phyloP scores from a whole-genome alignment of 2,329 filamentous ascomycete species.

The Cryphonectria carpinicola region DNA sequence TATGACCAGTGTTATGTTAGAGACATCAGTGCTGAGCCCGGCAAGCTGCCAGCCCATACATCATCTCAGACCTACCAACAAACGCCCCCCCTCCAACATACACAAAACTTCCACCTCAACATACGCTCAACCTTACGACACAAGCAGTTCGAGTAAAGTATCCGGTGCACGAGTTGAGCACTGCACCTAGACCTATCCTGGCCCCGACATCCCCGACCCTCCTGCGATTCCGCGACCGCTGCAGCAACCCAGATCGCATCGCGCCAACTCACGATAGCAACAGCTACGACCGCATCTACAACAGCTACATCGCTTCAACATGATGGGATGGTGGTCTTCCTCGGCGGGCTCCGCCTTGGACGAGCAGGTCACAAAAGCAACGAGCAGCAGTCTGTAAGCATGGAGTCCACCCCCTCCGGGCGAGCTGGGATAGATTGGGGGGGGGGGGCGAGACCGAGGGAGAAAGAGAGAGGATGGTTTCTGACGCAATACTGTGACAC shows the following conservation, averaged over 20 bases:
- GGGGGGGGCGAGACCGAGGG: background rate
- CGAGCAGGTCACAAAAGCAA: constrained; percentile 95
- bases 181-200: background rate
- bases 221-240: constrained; percentile 1
- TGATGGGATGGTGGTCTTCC: constrained; percentile 97
- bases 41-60: constrained; percentile 4
- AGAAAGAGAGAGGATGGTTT: constrained; percentile 3
- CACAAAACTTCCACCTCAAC: background rate
- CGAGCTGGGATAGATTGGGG: background rate
- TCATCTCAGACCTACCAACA: background rate
- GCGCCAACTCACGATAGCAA: background rate
- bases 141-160: background rate
- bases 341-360: constrained; percentile 89
- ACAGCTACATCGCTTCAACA: constrained; percentile 41
- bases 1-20: constrained; percentile 6
- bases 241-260: constrained; percentile 10
- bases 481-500: constrained; percentile 30
- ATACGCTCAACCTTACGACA: background rate
- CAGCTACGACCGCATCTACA: constrained; percentile 15
- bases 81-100: background rate
- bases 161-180: background rate
- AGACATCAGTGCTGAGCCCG: background rate
- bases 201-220: background rate
- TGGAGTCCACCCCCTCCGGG: constrained; percentile 14
- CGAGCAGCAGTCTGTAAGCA: constrained; percentile 85